These are phyloP conservation scores for Tephrocybe sp. DNA, from an alignment of 768 basidiomycete species.

Conservation along the genomic window DNA sequence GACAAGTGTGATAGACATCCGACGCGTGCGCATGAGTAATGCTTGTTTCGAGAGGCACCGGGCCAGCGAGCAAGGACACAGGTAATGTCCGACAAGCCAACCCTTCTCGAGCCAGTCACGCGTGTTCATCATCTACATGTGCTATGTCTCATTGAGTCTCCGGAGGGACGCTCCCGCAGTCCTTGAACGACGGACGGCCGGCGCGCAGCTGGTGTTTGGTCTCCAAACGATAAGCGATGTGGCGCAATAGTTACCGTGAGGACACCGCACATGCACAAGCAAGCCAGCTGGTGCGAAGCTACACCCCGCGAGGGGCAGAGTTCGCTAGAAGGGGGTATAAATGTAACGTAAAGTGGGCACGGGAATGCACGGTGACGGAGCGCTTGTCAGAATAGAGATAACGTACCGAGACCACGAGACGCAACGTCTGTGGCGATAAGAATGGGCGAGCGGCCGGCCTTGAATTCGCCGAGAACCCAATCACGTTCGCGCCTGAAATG, in stretches of 20 bases:
- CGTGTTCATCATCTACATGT: constrained; percentile 34
- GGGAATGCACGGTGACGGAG: constrained; percentile 32
- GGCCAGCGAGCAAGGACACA: constrained; percentile 17
- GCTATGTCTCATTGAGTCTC: constrained; percentile 32
- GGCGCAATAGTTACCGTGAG: constrained; percentile 20
- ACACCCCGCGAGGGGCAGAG: constrained; percentile 15
- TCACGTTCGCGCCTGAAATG: constrained; percentile 86
- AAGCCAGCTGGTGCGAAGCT: constrained; percentile 18
- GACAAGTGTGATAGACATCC: constrained; percentile 50
- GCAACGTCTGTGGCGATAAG: constrained; percentile 99
- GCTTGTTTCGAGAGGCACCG: constrained; percentile 34
- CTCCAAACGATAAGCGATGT: constrained; percentile 18
- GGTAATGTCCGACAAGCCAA: constrained; percentile 14
- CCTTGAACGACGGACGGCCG: constrained; percentile 13
- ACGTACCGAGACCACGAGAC: constrained; percentile 99
- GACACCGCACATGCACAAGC: constrained; percentile 23
- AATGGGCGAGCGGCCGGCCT: constrained; percentile 95
- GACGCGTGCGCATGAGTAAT: constrained; percentile 33
- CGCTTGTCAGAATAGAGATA: constrained; percentile 49
- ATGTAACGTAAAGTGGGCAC: constrained; percentile 20
- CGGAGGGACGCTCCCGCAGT: constrained; percentile 32
- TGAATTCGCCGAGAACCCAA: constrained; percentile 98
- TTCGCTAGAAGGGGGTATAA: constrained; percentile 20
- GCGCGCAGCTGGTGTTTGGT: constrained; percentile 15
- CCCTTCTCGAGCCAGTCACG: constrained; percentile 35